Conservation (phyloP, 2,329 filamentous ascomycete genomes). For the Chrysoporthe deuterocubensis region DNA sequence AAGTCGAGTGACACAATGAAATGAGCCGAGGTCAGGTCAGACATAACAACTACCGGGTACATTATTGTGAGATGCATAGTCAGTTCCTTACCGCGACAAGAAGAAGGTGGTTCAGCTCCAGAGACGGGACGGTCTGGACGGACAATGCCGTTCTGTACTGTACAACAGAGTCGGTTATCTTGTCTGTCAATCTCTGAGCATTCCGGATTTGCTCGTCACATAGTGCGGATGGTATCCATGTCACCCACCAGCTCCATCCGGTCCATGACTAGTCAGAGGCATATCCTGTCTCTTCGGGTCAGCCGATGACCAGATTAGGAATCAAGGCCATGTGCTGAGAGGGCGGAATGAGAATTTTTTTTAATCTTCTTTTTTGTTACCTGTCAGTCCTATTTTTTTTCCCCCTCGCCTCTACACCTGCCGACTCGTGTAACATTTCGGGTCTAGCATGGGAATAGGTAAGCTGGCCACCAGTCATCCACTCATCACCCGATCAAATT, state of each 20-base stretch:
- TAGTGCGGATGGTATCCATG: neutral
- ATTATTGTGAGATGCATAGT: neutral
- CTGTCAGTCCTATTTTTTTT: neutral
- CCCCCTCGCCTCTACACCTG: neutral
- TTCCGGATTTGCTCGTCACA: no score
- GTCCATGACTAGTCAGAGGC: constrained; percentile 1
- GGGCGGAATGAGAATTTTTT: neutral
- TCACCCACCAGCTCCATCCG: neutral
- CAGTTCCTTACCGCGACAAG: neutral
- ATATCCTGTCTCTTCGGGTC: constrained; percentile 4
- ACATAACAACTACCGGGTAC: neutral
- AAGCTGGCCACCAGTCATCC: neutral
- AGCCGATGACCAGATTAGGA: constrained; percentile 4
- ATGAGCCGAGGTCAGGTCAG: neutral
- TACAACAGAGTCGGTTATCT: no score
- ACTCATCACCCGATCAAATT: neutral
- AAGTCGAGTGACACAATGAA: neutral
- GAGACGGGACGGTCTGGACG: no score
- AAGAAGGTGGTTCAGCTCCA: no score
- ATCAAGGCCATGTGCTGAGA: neutral
- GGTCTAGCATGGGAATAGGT: constrained; percentile 5
- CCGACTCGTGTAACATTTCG: neutral
- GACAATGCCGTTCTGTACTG: no score
- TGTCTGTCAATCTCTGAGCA: no score
- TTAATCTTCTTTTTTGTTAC: neutral